A percentile compares a stretch with the other conserved stretches of the same genome.
These are phyloP conservation scores for Phytophthora kernoviae DNA, from an alignment of 352 stramenopile genomes.

Conservation along the genomic window DNA sequence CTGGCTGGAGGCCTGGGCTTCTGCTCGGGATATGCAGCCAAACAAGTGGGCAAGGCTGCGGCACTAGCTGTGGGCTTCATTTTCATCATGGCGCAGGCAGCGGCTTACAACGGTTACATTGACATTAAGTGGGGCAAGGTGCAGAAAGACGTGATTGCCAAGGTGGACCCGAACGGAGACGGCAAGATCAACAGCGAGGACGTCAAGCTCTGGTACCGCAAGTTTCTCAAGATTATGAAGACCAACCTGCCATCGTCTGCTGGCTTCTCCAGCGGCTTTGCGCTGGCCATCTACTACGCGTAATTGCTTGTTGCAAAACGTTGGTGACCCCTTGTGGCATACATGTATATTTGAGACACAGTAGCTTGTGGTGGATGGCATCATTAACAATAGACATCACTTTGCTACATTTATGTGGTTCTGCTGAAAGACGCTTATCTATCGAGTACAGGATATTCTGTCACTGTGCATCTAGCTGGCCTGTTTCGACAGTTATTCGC, in stretches of 20 bases:
- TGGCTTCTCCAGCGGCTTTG: slow-evolving; percentile 78
- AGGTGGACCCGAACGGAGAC: slow-evolving; percentile 84
- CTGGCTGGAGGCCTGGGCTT: slow-evolving; percentile 76
- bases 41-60: slow-evolving; percentile 81
- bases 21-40: slow-evolving; percentile 86
- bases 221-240: slow-evolving; percentile 74
- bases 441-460: not conserved
- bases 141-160: slow-evolving; percentile 82
- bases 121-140: slow-evolving; percentile 91
- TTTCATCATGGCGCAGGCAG: slow-evolving; percentile 81
- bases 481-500: slow-evolving; percentile 36
- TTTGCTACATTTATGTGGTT: slow-evolving; percentile 19
- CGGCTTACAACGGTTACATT: slow-evolving; percentile 87
- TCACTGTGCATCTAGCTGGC: not conserved
- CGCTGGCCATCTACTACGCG: slow-evolving; percentile 70
- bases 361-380: slow-evolving; percentile 8
- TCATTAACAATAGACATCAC: slow-evolving; percentile 31
- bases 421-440: not conserved
- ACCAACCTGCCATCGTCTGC: slow-evolving; percentile 85
- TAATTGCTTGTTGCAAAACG: slow-evolving; percentile 19
- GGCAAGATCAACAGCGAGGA: slow-evolving; percentile 87
- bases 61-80: slow-evolving; percentile 74
- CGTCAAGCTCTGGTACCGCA: slow-evolving; percentile 76
- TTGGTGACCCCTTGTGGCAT: not conserved
- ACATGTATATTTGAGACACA: slow-evolving; percentile 12